Evolutionary conservation across 2,329 filamentous ascomycete species (phyloP).

Genomic region (Colletotrichum abscissum): DNA sequence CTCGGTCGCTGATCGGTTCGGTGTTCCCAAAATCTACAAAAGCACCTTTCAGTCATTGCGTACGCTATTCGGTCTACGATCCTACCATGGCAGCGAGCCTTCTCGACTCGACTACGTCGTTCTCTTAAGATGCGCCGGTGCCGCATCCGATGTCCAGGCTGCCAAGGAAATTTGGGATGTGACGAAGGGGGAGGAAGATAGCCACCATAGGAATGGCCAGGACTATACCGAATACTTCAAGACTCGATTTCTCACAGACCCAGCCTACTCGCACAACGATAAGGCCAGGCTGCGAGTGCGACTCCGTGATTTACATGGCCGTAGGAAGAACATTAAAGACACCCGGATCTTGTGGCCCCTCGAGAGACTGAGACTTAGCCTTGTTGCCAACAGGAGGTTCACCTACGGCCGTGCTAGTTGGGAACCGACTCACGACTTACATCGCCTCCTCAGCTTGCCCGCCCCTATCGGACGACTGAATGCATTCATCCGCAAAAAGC

Average conservation of each 20-base stretch:
- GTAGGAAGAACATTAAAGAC: slow-evolving; percentile 26
- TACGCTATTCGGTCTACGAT: slow-evolving; percentile 48
- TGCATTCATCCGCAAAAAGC: slow-evolving; percentile 15
- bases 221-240: slow-evolving; percentile 59
- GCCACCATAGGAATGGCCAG: slow-evolving; percentile 44
- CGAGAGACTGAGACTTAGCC: slow-evolving; percentile 23
- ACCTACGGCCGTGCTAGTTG: slow-evolving; percentile 25
- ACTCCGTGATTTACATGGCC: slow-evolving; percentile 51
- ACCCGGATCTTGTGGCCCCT: slow-evolving; percentile 6
- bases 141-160: slow-evolving; percentile 49
- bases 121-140: slow-evolving; percentile 60
- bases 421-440: slow-evolving; percentile 23
- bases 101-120: slow-evolving; percentile 55
- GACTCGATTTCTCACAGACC: slow-evolving; percentile 58
- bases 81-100: slow-evolving; percentile 41
- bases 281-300: slow-evolving; percentile 51
- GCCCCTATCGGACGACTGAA: slow-evolving; percentile 26
- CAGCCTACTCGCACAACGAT: slow-evolving; percentile 59
- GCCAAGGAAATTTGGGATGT: slow-evolving; percentile 50
- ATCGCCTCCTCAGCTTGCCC: slow-evolving; percentile 23
- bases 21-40: slow-evolving; percentile 55
- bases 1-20: slow-evolving; percentile 53
- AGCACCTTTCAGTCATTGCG: slow-evolving; percentile 49
- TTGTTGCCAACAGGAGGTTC: neutral
- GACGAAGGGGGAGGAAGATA: slow-evolving; percentile 38